These are phyloP conservation scores for Aspergillus sp. DNA, from an alignment of 2,329 filamentous ascomycete genomes.

Conservation along the genomic window DNA sequence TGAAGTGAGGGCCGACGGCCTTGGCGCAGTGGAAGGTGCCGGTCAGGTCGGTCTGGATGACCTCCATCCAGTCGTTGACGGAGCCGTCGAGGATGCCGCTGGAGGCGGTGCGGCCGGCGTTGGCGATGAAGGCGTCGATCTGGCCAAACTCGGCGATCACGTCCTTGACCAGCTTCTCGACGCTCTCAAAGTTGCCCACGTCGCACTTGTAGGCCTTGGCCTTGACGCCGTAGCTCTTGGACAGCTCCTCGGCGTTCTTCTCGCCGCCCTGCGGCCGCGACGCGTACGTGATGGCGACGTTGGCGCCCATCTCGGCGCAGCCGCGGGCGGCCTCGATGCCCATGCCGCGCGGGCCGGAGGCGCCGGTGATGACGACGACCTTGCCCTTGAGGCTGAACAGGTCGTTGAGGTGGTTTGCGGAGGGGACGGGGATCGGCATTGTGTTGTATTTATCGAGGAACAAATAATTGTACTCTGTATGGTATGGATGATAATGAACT, in stretches of 20 bases:
- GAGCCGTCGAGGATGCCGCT: slow-evolving; percentile 67
- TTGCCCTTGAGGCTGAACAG: slow-evolving; percentile 50
- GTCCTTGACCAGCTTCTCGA: slow-evolving; percentile 56
- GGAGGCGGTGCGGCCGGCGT: slow-evolving; percentile 70
- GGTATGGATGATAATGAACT: too few relatives aligned
- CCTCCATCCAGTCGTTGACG: slow-evolving; percentile 70
- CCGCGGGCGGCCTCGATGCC: slow-evolving; percentile 66
- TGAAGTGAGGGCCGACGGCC: slow-evolving; percentile 79
- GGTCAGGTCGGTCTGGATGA: slow-evolving; percentile 84
- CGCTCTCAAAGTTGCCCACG: slow-evolving; percentile 57
- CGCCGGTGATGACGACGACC: slow-evolving; percentile 49
- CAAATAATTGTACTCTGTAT: neutral
- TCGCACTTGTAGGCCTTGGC: slow-evolving; percentile 67
- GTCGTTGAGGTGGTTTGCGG: slow-evolving; percentile 35
- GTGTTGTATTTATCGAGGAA: slow-evolving; percentile 8
- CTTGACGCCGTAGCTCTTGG: slow-evolving; percentile 62
- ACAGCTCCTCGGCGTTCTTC: slow-evolving; percentile 64
- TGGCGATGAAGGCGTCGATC: slow-evolving; percentile 67
- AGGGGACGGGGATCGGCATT: slow-evolving; percentile 41
- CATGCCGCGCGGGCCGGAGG: slow-evolving; percentile 63
- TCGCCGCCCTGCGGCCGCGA: slow-evolving; percentile 61
- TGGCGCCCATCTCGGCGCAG: slow-evolving; percentile 63
- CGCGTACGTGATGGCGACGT: slow-evolving; percentile 66
- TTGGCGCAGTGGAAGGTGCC: slow-evolving; percentile 83
- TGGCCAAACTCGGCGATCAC: slow-evolving; percentile 69